Base-by-base conservation (phyloP, 2,329 filamentous ascomycete species). In the Aspergillus pseudoterreus region DNA sequence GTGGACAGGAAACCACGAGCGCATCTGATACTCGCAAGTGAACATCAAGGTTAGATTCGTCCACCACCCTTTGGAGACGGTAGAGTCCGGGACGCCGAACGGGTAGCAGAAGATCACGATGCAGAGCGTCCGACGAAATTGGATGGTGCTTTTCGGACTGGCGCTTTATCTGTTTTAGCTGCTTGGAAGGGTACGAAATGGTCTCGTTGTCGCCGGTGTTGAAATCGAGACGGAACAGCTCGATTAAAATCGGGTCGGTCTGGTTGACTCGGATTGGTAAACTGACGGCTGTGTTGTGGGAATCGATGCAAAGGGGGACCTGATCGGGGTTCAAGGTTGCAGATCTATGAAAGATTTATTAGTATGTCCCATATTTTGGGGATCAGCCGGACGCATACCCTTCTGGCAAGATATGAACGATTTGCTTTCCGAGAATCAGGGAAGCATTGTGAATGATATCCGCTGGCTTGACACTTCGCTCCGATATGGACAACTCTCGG, bases 341-440 rank as follows among this genome's bases (percentile, higher is more conserved):
- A 45, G 92, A 94, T 15, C 85, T 88, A 38, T 21, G 12, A 38
- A 6, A 38, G 35, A 38, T 4, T 17, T 38, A 4, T 38, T n/a
- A 19, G 9, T 11, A 12, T 22, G 12, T 5, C 27, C 3, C 22
- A 21, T 11, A 14, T 6, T 19, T 33, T 22, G 11, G 19, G 30
- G 30, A 4, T n/a, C 21, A 36, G 22, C 9, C 4, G n/a, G 50
- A 44, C 42, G 39, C 78, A 60, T 70, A 87, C 77, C 95, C 95
- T 77, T 99, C 94, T 2, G 94, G 94, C 50, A 99, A 78, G 65
- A 99, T 96, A 68, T 99, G 94, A 71, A 99, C 92, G 62, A 96
- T 95, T 74, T 97, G 92, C 70, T 91, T 94, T 65, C 94, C 94
- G 74, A 96, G 82, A 57, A 99, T 97, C 64, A 97, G 81, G 19